Percentiles rank a stretch among this genome's conserved stretches.
Evolutionary conservation across 441 rosid species (phyloP).

Genomic region (Adansonia madagascariensis): DNA sequence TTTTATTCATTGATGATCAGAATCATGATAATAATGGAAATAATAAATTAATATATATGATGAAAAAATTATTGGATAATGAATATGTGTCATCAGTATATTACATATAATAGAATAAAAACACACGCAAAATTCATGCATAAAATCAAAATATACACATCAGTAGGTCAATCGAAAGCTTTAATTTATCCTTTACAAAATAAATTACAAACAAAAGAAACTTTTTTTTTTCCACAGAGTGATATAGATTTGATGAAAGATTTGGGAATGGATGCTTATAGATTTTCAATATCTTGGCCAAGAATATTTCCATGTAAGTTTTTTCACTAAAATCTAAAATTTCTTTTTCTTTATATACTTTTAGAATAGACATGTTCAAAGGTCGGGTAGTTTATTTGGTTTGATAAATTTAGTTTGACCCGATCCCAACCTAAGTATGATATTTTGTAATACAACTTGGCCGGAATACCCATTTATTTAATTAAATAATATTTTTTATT

Average conservation of each 20-base stretch:
- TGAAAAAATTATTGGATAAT: neutral
- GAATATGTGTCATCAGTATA: neutral
- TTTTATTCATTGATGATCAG: neutral
- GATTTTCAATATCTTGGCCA: constrained; percentile 92
- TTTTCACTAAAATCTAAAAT: neutral
- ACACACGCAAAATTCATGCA: neutral
- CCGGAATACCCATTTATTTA: too few species aligned
- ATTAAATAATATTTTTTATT: too few species aligned
- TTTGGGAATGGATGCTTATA: constrained; percentile 85
- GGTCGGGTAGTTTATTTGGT: too few species aligned
- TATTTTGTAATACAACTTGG: too few species aligned
- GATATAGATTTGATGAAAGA: constrained; percentile 84
- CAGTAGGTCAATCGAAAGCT: neutral
- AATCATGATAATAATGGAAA: constrained; percentile 6
- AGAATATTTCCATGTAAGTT: constrained; percentile 83
- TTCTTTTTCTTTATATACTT: neutral
- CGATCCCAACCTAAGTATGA: too few species aligned
- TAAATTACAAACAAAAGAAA: neutral
- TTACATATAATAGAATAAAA: constrained; percentile 14
- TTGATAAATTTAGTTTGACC: too few species aligned
- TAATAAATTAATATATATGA: neutral
- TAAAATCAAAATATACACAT: neutral
- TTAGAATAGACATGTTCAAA: too few species aligned
- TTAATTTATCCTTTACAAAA: constrained; percentile 15
- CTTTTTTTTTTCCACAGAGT: constrained; percentile 42